These are phyloP conservation scores for Cordyceps tenuipes DNA, from an alignment of 2,329 filamentous ascomycete genomes.

Conservation along the genomic window DNA sequence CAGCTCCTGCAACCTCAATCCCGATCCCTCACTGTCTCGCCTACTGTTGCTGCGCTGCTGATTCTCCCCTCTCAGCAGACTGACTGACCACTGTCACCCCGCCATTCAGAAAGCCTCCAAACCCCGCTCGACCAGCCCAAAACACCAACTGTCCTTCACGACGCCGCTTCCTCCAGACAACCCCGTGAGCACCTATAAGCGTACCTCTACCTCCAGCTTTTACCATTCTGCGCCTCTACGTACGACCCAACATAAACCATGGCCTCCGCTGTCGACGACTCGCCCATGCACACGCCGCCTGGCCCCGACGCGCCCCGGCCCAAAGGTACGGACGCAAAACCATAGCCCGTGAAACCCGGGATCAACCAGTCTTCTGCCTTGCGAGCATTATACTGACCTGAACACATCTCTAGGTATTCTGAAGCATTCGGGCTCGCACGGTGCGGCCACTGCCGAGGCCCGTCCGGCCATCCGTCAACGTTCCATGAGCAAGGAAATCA, in stretches of 20 bases:
- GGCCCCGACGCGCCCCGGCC: slow-evolving; percentile 34
- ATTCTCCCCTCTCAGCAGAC: not conserved
- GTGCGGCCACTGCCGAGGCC: slow-evolving; percentile 37
- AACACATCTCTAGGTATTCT: slow-evolving; percentile 63
- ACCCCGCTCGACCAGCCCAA: slow-evolving; percentile 9
- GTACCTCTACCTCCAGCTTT: not conserved
- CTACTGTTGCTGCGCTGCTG: slow-evolving; percentile 3
- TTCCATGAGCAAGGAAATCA: slow-evolving; percentile 70
- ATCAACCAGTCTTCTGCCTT: not conserved
- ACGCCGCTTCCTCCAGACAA: not conserved
- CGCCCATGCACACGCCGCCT: slow-evolving; percentile 35
- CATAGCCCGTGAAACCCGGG: not conserved
- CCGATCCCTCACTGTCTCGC: not conserved
- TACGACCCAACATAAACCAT: slow-evolving; percentile 23
- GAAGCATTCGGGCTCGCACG: slow-evolving; percentile 69
- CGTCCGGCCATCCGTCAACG: slow-evolving; percentile 37
- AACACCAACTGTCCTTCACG: slow-evolving; percentile 3
- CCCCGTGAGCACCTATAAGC: slow-evolving; percentile 5
- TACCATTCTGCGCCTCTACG: slow-evolving; percentile 2
- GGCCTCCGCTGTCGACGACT: slow-evolving; percentile 31
- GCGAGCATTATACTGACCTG: not conserved
- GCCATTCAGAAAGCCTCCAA: not conserved
- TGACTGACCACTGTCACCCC: slow-evolving; percentile 4
- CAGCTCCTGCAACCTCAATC: not conserved
- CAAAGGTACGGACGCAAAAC: slow-evolving; percentile 29